These are phyloP conservation scores for Cucumis cinereus DNA, from an alignment of 306 rosid species.

Conservation along the genomic window DNA sequence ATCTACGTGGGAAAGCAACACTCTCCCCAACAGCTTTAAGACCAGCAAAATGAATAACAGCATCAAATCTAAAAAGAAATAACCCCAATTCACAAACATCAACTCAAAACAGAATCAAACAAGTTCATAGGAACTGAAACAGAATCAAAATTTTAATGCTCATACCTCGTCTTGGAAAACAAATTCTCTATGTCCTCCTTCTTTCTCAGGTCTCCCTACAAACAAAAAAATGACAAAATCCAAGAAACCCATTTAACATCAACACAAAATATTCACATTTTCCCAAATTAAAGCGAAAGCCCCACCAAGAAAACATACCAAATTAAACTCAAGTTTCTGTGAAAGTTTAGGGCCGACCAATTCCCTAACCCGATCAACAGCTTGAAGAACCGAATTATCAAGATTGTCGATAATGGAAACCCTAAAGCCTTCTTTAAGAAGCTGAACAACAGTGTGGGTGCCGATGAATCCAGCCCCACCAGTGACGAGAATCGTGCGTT, in stretches of 20 bases:
- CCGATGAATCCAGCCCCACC: slow-evolving; percentile 92
- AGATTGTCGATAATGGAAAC: slow-evolving; percentile 63
- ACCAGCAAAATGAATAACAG: slow-evolving; percentile 88
- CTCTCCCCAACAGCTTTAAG: slow-evolving; percentile 89
- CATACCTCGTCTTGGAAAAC: slow-evolving; percentile 49
- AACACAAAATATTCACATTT: neutral
- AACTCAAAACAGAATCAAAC: neutral
- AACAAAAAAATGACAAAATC: neutral
- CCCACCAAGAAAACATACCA: slow-evolving; percentile 20
- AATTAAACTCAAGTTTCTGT: slow-evolving; percentile 47
- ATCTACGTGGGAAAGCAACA: slow-evolving; percentile 56
- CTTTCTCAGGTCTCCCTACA: slow-evolving; percentile 67
- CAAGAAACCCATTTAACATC: neutral
- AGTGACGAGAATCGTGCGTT: slow-evolving; percentile 57
- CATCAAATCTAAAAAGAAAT: slow-evolving; percentile 48
- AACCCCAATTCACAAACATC: neutral
- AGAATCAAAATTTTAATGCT: neutral
- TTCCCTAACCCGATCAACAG: slow-evolving; percentile 55
- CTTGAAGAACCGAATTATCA: slow-evolving; percentile 57
- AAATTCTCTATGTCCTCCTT: slow-evolving; percentile 68
- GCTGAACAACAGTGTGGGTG: slow-evolving; percentile 82
- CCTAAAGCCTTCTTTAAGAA: slow-evolving; percentile 47
- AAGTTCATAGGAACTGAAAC: neutral
- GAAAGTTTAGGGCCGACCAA: slow-evolving; percentile 70
- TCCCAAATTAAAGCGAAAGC: neutral